Conservation (phyloP, 2,329 filamentous ascomycete species). For the Fusarium sp. region DNA sequence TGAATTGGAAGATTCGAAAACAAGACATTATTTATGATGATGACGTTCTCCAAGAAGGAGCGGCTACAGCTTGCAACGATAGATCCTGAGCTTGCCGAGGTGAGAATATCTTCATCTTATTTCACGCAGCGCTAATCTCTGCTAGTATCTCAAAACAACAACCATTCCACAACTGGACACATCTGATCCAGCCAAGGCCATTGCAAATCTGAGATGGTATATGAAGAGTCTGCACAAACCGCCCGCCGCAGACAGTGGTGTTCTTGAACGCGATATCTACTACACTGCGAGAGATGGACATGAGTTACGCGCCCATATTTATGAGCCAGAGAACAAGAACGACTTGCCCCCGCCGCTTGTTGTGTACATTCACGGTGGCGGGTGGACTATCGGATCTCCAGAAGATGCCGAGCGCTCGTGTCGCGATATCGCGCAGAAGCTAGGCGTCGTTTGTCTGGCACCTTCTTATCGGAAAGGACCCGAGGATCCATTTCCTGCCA, state of each 20-base stretch:
- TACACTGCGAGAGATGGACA: neutral
- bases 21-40: neutral
- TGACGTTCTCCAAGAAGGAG: neutral
- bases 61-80: neutral
- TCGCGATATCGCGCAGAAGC: neutral
- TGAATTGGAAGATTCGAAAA: too few species aligned
- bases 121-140: rapidly evolving
- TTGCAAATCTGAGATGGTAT: slow-evolving; percentile 7
- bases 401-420: slow-evolving; percentile 1
- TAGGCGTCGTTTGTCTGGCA: neutral
- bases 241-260: neutral
- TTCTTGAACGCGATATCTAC: neutral
- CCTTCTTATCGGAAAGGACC: neutral
- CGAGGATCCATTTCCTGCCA: neutral
- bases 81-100: neutral
- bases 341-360: rapidly evolving
- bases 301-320: neutral
- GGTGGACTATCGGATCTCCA: slow-evolving; percentile 6
- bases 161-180: neutral
- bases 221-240: neutral
- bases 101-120: rapidly evolving
- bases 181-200: neutral
- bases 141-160: neutral
- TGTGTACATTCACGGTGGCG: slow-evolving; percentile 2
- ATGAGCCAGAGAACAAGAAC: rapidly evolving